Evolutionary conservation across 202 grass and related monocot species (phyloP).

Genomic region (Schoenoplectus triqueter): DNA sequence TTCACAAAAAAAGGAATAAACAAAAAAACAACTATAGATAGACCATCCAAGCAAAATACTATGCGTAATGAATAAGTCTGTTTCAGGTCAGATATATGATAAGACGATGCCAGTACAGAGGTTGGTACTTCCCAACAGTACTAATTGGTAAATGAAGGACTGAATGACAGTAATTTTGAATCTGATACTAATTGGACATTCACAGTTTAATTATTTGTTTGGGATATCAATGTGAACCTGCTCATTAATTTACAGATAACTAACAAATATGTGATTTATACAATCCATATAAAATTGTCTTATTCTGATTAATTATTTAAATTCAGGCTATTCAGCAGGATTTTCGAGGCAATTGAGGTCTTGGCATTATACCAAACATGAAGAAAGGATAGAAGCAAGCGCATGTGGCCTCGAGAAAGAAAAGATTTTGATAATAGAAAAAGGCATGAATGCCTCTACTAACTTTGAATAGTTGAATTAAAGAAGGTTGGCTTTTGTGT

Average conservation of each 20-base stretch:
- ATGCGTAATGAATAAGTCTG: too few relatives aligned
- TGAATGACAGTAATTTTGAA: too few relatives aligned
- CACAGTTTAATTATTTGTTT: too few relatives aligned
- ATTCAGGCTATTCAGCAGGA: background rate
- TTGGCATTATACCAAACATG: conserved; percentile 38
- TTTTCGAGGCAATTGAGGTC: conserved; percentile 40
- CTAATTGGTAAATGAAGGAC: too few relatives aligned
- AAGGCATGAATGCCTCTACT: conserved; percentile 13
- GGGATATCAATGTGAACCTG: background rate
- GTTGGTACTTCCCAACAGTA: background rate
- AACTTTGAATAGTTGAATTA: conserved; percentile 16
- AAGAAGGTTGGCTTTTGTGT: background rate
- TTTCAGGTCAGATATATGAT: background rate
- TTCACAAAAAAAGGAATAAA: background rate
- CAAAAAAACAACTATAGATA: background rate
- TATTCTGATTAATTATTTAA: conserved; percentile 10
- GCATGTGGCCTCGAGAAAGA: conserved; percentile 38
- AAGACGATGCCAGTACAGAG: background rate
- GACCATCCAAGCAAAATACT: background rate
- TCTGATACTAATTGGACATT: too few relatives aligned
- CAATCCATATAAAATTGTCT: conserved; percentile 14
- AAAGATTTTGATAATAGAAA: background rate
- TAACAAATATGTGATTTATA: background rate
- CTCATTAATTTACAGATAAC: conserved; percentile 1
- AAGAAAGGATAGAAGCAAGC: conserved; percentile 21